A percentile compares a stretch with the other conserved stretches of the same genome.
Evolutionary conservation across 2,329 filamentous ascomycete species (phyloP).

Genomic region (Fusarium sp.): DNA sequence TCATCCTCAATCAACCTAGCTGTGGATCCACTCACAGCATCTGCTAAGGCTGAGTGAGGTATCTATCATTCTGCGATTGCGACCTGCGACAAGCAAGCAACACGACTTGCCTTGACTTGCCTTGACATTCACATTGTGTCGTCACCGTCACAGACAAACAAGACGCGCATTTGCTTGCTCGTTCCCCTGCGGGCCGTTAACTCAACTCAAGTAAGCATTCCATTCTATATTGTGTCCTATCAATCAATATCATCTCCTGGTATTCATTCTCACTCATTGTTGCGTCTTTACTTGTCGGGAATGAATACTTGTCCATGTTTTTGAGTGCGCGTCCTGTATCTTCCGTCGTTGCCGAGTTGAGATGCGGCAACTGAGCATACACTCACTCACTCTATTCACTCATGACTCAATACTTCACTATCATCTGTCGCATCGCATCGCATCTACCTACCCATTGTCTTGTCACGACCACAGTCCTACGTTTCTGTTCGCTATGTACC

Average conservation of each 20-base stretch:
- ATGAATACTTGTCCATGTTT: slow-evolving; percentile 16
- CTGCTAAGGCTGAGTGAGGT: slow-evolving; percentile 14
- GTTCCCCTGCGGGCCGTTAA: slow-evolving; percentile 17
- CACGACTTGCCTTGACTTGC: slow-evolving; percentile 3
- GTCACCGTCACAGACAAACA: slow-evolving; percentile 31
- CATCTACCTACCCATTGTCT: neutral
- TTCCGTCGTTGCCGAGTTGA: slow-evolving; percentile 35
- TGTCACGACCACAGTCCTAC: slow-evolving; percentile 10
- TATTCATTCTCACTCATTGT: neutral
- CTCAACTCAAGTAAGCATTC: slow-evolving; percentile 26
- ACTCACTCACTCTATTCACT: neutral
- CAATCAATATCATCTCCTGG: neutral
- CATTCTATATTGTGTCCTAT: slow-evolving; percentile 9
- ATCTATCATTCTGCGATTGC: slow-evolving; percentile 21
- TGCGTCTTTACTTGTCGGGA: neutral
- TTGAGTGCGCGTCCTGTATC: slow-evolving; percentile 28
- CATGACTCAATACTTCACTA: slow-evolving; percentile 8
- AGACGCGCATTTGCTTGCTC: slow-evolving; percentile 37
- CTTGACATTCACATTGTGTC: slow-evolving; percentile 29
- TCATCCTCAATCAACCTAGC: slow-evolving; percentile 25
- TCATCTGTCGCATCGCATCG: neutral
- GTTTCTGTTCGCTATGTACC: slow-evolving; percentile 9
- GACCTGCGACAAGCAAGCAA: slow-evolving; percentile 18
- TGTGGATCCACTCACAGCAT: slow-evolving; percentile 46
- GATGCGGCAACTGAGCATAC: slow-evolving; percentile 23